Evolutionary conservation across 2,329 filamentous ascomycete genomes (phyloP), one percentile per base, ranked within the genome.

Genomic region (Beauveria australis): DNA sequence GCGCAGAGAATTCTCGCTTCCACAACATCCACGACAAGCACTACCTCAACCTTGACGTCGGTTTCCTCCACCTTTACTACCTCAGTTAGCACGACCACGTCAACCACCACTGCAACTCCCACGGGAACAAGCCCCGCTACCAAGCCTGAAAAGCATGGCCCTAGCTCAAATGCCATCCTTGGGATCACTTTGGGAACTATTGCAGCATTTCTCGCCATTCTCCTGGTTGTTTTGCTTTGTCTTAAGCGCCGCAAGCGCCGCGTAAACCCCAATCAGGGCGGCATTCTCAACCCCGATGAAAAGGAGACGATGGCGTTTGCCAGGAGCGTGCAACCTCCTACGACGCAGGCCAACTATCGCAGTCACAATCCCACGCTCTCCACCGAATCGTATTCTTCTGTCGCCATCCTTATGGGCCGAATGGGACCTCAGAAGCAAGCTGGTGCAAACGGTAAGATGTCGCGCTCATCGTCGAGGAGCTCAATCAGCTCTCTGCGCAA

Each of bases 101-200:
- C 57, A 22, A 40, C 37, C 14, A 48, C 40, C 5, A 33, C 30
- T 33, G 58, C 58, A 47, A 53, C 58, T 22, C 63, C 63, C n/a
- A 67, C 66, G 16, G 64, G 65, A 47, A 63, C 66, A 9, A 67
- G 70, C 14, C 63, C 71, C 1, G 63, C 68, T 5, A 64, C 69
- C n/a, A 66, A 67, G 16, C 67, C 67, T 12, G 70, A n/a, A 63
- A 71, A 64, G 63, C 71, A 71, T 62, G 73, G 68, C n/a, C 64
- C 72, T 53, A 69, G 72, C 62, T 69, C 77, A 70, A 77, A 81
- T 73, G 66, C 85, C 8, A 88, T 96, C 30, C 80, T 97, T 1
- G 92, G 90, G 40, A 89, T 90, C 55, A 89, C 89, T 0, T 80
- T 97, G 1, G 92, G 92, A 14, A 86, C 87, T n/a, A 85, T 96